phyloP scores from a whole-genome alignment of 1,139 yeast species.

The Kodamaea plutei region DNA sequence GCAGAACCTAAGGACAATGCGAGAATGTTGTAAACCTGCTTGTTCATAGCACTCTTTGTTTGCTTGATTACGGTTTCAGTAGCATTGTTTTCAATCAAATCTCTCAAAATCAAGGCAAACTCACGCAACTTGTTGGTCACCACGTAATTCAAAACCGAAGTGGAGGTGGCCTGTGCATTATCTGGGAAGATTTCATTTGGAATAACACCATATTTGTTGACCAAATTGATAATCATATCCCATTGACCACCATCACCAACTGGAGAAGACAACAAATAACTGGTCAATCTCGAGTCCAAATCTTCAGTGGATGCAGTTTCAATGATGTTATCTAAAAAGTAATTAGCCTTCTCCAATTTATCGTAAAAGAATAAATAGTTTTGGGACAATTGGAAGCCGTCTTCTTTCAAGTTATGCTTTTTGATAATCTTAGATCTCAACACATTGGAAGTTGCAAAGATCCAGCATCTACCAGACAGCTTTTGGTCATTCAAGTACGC shows the following conservation, averaged over 20 bases:
- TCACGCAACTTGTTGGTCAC: constrained; percentile 69
- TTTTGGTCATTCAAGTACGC: constrained; percentile 61
- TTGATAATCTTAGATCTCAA: constrained; percentile 60
- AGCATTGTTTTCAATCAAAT: constrained; percentile 29
- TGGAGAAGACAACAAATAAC: constrained; percentile 59
- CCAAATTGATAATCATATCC: constrained; percentile 72
- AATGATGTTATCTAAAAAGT: constrained; percentile 67
- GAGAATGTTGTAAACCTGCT: constrained; percentile 59
- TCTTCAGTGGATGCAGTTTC: constrained; percentile 57
- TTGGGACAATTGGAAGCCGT: constrained; percentile 65
- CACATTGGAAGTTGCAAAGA: constrained; percentile 76
- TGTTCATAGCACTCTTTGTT: constrained; percentile 49
- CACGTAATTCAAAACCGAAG: constrained; percentile 55
- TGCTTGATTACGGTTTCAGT: constrained; percentile 17
- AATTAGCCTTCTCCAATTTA: constrained; percentile 72
- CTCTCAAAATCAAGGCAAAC: constrained; percentile 64
- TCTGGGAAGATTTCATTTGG: constrained; percentile 75
- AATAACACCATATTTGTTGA: constrained; percentile 73
- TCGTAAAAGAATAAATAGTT: constrained; percentile 69
- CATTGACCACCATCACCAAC: constrained; percentile 83
- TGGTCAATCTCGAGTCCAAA: constrained; percentile 65
- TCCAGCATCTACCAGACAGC: constrained; percentile 80
- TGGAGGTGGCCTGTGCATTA: constrained; percentile 57
- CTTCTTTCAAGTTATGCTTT: constrained; percentile 59
- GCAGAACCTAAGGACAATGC: constrained; percentile 72